Evolutionary conservation across 495 filamentous ascomycete species (phyloP).

Genomic region (Aspergillus incahuasiensis): DNA sequence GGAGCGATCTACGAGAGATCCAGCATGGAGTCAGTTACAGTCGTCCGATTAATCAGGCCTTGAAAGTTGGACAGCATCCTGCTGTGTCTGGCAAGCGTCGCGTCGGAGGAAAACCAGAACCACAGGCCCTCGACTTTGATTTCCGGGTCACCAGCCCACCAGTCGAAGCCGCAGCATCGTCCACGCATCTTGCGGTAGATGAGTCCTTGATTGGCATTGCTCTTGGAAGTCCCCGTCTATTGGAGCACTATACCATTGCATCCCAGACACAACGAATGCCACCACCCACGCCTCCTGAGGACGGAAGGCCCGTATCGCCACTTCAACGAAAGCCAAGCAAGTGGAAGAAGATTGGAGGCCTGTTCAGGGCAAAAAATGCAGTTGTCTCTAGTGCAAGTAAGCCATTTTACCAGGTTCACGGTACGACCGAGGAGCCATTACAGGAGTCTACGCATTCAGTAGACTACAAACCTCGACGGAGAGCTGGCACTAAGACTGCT

Average conservation of each 20-base stretch:
- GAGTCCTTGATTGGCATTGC: conserved; percentile 49
- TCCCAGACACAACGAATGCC: conserved; percentile 23
- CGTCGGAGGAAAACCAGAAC: conserved; percentile 16
- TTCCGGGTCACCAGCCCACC: conserved; percentile 34
- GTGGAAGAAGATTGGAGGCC: conserved; percentile 53
- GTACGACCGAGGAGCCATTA: conserved; percentile 7
- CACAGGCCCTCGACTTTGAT: conserved; percentile 28
- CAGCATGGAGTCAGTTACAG: conserved; percentile 5
- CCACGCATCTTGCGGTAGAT: conserved; percentile 17
- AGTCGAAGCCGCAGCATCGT: conserved; percentile 20
- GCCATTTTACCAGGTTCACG: conserved; percentile 20
- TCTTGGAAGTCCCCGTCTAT: conserved; percentile 48
- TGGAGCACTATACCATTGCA: conserved; percentile 18
- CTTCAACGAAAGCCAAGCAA: conserved; percentile 45
- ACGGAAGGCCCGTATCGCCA: conserved; percentile 14
- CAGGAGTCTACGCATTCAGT: conserved; percentile 20
- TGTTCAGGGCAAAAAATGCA: conserved; percentile 46
- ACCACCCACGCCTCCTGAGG: conserved; percentile 8
- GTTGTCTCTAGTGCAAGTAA: conserved; percentile 21
- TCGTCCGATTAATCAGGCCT: conserved; percentile 10
- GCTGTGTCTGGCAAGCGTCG: conserved; percentile 18
- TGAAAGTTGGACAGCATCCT: conserved; percentile 24
- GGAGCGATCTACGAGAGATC: conserved; percentile 28
- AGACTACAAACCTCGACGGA: conserved; percentile 14
- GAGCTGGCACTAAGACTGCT: conserved; percentile 1